Evolutionary conservation across 805 yeast genomes (phyloP), one percentile per base, ranked within the genome.

Genomic region (Yarrowia keelungensis): DNA sequence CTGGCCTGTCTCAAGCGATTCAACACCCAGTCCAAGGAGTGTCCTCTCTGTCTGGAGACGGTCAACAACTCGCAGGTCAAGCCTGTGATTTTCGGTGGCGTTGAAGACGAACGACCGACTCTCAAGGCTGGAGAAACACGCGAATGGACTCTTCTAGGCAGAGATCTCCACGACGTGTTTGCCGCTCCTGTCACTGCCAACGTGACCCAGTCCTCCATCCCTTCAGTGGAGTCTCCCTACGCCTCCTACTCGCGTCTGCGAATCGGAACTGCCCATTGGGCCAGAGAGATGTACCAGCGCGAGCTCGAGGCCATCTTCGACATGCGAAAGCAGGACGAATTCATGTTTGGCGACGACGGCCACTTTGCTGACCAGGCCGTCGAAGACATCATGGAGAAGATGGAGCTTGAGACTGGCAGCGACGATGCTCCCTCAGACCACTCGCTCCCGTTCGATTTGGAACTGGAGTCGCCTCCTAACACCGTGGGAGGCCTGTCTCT

Each of bases 41-140:
- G 98, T 76, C 98, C 98, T 0, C 77, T 93, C 35, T 93, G 98
- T 78, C 82, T 87, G 4, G 86, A 87, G 58, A 78, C 79, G 49
- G 81, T 89, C 11, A 81, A 82, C 67, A 83, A 83, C 26, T 82
- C 83, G 35, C 87, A 86, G 65, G 80, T 88, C 10, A 84, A 88
- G 68, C 92, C 97, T 0, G 97, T 90, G 85, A 56, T 81, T 71
- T 59, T 75, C 75, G 58, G 76, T 79, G 10, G 81, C 42, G 87
- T 86, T 70, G 87, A 84, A 66, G 78, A 85, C 53, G 84, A 84
- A 69, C 90, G 86, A 69, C 59, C 59, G 8, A 79, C 79, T 0
- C 93, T 96, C 0, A 81, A 80, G 54, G 77, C 84, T 1, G 87
- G 87, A 1, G 83, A 84, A 53, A 87, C 85, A 36, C 84, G 82